Evolutionary conservation across 2,329 filamentous ascomycete genomes (phyloP).

Genomic region (Cercospora canescens): DNA sequence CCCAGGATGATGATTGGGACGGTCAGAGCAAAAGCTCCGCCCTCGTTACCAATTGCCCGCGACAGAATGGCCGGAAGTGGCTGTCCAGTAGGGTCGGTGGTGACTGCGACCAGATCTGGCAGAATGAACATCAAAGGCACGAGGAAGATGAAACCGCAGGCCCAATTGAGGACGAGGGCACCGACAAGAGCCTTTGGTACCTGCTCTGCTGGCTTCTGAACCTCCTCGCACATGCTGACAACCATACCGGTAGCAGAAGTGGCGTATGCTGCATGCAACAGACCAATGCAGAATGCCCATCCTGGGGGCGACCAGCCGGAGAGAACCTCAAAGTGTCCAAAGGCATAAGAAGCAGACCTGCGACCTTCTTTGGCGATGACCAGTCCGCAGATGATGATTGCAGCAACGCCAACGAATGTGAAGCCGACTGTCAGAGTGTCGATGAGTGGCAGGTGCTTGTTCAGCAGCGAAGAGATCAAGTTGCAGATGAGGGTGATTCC

Average conservation of each 20-base stretch:
- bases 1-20: conserved; percentile 66
- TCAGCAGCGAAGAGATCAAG: conserved; percentile 52
- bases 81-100: conserved; percentile 54
- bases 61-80: conserved; percentile 66
- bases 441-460: conserved; percentile 57
- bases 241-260: conserved; percentile 80
- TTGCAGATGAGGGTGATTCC: conserved; percentile 53
- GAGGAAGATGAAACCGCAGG: conserved; percentile 67
- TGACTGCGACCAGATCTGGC: conserved; percentile 59
- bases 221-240: conserved; percentile 76
- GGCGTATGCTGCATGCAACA: conserved; percentile 71
- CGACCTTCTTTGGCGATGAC: conserved; percentile 69
- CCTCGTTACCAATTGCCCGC: conserved; percentile 58
- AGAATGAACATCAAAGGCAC: conserved; percentile 70
- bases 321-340: conserved; percentile 66
- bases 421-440: conserved; percentile 74
- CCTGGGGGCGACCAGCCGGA: conserved; percentile 68
- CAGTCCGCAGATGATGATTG: conserved; percentile 62
- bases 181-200: conserved; percentile 71
- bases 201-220: conserved; percentile 64
- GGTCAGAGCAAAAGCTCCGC: conserved; percentile 60
- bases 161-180: conserved; percentile 64
- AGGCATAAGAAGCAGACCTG: conserved; percentile 62
- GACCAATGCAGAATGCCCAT: conserved; percentile 73
- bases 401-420: conserved; percentile 71